Conservation (phyloP, 768 basidiomycete genomes). For the Rhodosporidiobolus odoratus region DNA sequence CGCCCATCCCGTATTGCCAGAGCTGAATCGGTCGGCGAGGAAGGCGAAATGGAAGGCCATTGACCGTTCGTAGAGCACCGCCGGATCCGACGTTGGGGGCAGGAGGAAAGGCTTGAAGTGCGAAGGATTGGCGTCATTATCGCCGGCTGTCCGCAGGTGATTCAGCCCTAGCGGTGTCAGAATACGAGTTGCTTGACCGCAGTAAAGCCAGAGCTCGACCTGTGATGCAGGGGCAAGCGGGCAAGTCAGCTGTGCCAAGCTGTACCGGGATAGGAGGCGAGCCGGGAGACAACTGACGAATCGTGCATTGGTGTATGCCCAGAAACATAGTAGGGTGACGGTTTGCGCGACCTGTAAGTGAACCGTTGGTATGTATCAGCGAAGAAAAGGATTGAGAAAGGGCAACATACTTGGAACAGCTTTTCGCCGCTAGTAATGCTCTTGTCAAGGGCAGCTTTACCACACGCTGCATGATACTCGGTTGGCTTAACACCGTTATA, state of each 20-base stretch:
- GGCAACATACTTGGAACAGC: slow-evolving; percentile 13
- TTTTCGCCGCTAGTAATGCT: slow-evolving; percentile 24
- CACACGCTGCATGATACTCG: slow-evolving; percentile 22
- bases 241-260: too few species aligned
- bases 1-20: slow-evolving; percentile 38
- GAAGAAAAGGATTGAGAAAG: too few species aligned
- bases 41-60: slow-evolving; percentile 32
- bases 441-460: slow-evolving; percentile 21
- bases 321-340: slow-evolving; percentile 26
- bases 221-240: background rate
- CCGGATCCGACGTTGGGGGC: slow-evolving; percentile 10
- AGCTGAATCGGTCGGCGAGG: slow-evolving; percentile 31
- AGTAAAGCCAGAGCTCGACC: slow-evolving; percentile 38
- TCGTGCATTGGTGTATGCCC: slow-evolving; percentile 15
- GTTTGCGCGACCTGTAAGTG: slow-evolving; percentile 28
- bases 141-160: slow-evolving; percentile 26
- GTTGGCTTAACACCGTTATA: slow-evolving; percentile 18
- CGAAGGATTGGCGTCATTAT: background rate
- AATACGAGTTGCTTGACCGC: slow-evolving; percentile 33
- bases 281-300: background rate
- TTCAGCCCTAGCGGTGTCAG: slow-evolving; percentile 38
- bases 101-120: slow-evolving; percentile 23
- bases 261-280: too few species aligned
- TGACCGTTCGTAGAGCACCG: slow-evolving; percentile 22
- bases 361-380: too few species aligned